Evolutionary conservation across 208 protist species (phyloP).

Genomic region (Wallacemonas sp.): DNA sequence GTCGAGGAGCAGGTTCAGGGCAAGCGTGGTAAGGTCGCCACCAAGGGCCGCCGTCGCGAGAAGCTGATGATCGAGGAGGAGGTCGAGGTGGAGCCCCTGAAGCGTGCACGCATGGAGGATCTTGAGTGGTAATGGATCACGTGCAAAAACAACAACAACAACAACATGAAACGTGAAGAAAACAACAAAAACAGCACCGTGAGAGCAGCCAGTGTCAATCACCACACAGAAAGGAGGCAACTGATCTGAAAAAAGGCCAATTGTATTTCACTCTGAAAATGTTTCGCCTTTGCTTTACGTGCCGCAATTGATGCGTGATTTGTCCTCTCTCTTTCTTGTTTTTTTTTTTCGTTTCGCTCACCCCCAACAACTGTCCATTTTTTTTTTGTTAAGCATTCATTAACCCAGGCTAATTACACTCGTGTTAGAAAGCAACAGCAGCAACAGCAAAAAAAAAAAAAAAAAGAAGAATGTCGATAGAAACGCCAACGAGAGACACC

Average conservation of each 20-base stretch:
- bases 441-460: background rate
- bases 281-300: background rate
- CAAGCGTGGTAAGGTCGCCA: conserved; percentile 11
- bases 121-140: conserved; percentile 65
- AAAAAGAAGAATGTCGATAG: background rate
- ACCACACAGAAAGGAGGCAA: too few species aligned
- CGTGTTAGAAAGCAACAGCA: conserved; percentile 1
- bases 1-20: conserved; percentile 15
- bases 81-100: conserved; percentile 65
- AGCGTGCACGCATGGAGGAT: conserved; percentile 61
- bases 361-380: too few species aligned
- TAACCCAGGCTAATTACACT: too few species aligned
- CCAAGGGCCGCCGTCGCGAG: conserved; percentile 47
- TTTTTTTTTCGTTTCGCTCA: too few species aligned
- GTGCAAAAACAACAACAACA: background rate
- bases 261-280: too few species aligned
- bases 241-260: background rate
- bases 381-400: too few species aligned
- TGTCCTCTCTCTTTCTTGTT: too few species aligned
- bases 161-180: background rate
- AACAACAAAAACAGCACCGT: background rate
- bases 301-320: too few species aligned
- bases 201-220: background rate
- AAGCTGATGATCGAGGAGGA: conserved; percentile 88
- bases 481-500: background rate